Evolutionary conservation across 176 grass and related monocot genomes (phyloP), one percentile per base, ranked within the genome.

Genomic region (Melocanna baccifera): DNA sequence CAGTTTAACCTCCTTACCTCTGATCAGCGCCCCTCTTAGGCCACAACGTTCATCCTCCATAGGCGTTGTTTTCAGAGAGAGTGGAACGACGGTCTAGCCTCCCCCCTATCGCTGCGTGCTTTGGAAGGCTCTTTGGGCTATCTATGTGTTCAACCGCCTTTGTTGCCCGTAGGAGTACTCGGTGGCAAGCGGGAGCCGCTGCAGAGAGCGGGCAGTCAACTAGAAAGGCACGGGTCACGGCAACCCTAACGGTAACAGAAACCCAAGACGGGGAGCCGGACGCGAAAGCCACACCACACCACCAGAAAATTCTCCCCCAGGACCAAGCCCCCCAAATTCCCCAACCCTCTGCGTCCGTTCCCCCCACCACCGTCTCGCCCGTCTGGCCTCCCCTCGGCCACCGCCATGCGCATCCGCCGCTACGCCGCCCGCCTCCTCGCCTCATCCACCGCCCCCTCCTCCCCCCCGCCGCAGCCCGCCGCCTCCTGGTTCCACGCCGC

Each of bases 321-420:
- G 66, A n/a, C n/a, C n/a, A n/a, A 51, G 42, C 84, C 42, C 71
- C 71, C 86, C 64, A 91, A 91, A 87, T 91, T 84, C 89, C 88
- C 85, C 84, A 91, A 51, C 59, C 80, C 67, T 67, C 79, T n/a
- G 66, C 72, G 2, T 52, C 13, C 58, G 15, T 39, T 16, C 69
- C 48, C 59, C 20, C 72, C 71, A 12, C 53, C 26, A 1, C 72
- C 58, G 11, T 4, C 71, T 19, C 63, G 46, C 30, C 46, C 37
- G 59, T 48, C 23, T 11, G 15, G 28, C 67, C 40, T 25, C 12
- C 46, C 68, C 12, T 59, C 22, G 20, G 14, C 69, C 71, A 55
- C 62, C 39, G 69, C 80, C 89, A 91, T 91, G 89, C 89, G 89
- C 84, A 91, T 91, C 85, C 89, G 89, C 52, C 85, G 89, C 23